A percentile compares a stretch with the other conserved stretches of the same genome.
These are phyloP conservation scores for Fraxinus albicans DNA, from an alignment of 305 asterid genomes.

Conservation along the genomic window DNA sequence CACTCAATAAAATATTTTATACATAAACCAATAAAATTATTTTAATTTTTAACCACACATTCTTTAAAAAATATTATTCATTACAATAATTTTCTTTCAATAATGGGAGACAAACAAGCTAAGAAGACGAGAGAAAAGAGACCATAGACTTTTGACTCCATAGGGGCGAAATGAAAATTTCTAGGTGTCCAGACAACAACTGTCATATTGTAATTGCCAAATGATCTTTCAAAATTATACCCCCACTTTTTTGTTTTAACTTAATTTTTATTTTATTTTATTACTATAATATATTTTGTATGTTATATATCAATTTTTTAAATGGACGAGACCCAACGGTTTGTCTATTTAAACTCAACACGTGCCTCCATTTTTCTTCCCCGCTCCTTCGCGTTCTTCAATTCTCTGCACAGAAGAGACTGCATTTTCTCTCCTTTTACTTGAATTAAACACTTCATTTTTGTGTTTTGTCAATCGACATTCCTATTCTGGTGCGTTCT, in stretches of 20 bases:
- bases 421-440: neutral
- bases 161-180: neutral
- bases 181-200: neutral
- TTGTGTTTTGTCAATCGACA: conserved; percentile 21
- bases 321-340: conserved; percentile 19
- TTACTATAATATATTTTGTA: neutral
- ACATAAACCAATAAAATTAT: no score
- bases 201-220: neutral
- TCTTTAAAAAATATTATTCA: no score
- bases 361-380: conserved; percentile 37
- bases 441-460: neutral
- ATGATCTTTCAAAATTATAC: neutral
- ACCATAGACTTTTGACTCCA: neutral
- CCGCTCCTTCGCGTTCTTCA: conserved; percentile 36
- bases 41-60: no score
- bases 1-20: no score
- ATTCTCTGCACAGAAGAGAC: conserved; percentile 11
- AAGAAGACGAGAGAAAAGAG: neutral
- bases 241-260: neutral
- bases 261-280: neutral
- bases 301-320: neutral
- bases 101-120: no score
- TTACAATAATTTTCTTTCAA: no score
- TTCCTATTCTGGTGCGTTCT: conserved; percentile 34
- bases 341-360: conserved; percentile 54